These are phyloP conservation scores for Nicotiana benthamiana DNA, from an alignment of 257 asterid species.

Conservation along the genomic window DNA sequence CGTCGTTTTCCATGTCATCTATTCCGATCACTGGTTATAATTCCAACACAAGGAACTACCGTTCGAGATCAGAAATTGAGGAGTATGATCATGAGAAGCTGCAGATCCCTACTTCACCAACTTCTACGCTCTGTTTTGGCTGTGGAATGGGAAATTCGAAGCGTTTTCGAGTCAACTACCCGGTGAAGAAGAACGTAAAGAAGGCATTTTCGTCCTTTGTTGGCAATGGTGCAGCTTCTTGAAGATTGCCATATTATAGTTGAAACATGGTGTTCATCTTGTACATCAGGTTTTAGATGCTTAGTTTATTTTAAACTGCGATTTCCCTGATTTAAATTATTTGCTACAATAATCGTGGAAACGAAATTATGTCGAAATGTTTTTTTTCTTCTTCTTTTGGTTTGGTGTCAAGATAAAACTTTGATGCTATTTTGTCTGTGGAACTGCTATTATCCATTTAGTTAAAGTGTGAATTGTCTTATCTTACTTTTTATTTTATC, in stretches of 20 bases:
- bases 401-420: background rate
- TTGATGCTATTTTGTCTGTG: background rate
- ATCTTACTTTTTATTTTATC: background rate
- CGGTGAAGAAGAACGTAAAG: background rate
- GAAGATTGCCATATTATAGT: background rate
- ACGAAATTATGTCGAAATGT: background rate
- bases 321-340: background rate
- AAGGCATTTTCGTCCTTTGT: background rate
- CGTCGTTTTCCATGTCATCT: constrained; percentile 34
- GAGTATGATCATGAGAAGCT: constrained; percentile 14
- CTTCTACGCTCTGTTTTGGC: constrained; percentile 3
- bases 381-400: background rate
- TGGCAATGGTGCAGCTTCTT: constrained; percentile 1
- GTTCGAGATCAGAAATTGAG: constrained; percentile 21
- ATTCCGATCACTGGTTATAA: constrained; percentile 13
- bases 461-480: background rate
- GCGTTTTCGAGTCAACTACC: background rate
- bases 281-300: background rate
- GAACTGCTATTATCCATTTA: background rate
- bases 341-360: background rate
- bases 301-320: background rate
- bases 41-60: background rate
- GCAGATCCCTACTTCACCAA: background rate
- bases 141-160: background rate
- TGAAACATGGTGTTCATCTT: constrained; percentile 3